phyloP scores from a whole-genome alignment of 139 green algal species.

The Chlorella sp. region DNA sequence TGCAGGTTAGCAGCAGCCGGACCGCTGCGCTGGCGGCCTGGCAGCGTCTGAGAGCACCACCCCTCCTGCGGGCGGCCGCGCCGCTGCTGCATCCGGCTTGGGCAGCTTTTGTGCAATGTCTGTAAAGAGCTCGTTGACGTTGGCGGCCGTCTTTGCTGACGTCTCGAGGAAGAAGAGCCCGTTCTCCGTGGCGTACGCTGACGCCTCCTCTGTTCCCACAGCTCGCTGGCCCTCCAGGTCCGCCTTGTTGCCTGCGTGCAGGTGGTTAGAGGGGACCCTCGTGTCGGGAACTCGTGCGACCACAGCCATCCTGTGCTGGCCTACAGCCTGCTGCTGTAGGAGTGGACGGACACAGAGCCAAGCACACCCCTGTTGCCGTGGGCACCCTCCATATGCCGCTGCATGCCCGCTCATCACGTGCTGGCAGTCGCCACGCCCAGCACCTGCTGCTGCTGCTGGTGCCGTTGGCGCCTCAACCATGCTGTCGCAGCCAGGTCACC shows the following conservation, averaged over 20 bases:
- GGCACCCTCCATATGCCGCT: too few species aligned
- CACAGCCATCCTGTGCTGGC: too few species aligned
- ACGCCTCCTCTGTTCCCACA: slow-evolving; percentile 60
- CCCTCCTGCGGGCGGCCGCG: background rate
- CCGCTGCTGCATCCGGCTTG: background rate
- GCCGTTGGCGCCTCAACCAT: too few species aligned
- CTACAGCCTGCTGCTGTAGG: too few species aligned
- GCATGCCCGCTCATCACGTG: too few species aligned
- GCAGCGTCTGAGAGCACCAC: background rate
- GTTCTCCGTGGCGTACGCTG: slow-evolving; percentile 81
- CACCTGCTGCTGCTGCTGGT: background rate
- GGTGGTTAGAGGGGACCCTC: too few species aligned
- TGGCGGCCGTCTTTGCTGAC: slow-evolving; percentile 79
- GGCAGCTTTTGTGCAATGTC: slow-evolving; percentile 70
- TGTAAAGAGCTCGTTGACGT: slow-evolving; percentile 82
- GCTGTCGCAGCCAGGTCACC: background rate
- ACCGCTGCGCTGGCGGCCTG: background rate
- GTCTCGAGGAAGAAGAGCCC: slow-evolving; percentile 86
- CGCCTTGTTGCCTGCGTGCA: slow-evolving; percentile 91
- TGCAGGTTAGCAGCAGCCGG: background rate
- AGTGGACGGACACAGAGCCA: too few species aligned
- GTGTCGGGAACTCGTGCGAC: too few species aligned
- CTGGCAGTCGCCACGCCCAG: too few species aligned
- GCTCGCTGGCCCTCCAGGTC: slow-evolving; percentile 71
- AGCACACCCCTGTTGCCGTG: too few species aligned